Conservation (phyloP, 441 rosid species). For the Corymbia citriodora region DNA sequence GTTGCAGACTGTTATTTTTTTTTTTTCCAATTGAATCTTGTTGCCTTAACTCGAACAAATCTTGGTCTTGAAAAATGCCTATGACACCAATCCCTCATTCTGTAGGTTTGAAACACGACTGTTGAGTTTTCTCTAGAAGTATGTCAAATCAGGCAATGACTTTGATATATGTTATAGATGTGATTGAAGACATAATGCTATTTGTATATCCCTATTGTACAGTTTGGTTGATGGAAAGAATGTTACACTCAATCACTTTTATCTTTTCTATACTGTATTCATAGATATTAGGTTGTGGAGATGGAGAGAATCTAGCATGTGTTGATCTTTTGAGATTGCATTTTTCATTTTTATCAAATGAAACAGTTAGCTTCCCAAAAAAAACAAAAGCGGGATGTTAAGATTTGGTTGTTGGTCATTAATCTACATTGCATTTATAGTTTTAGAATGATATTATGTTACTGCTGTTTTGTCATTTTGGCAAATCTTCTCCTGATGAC, state of each 20-base stretch:
- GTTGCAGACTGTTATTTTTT: not conserved
- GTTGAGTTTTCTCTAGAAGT: not conserved
- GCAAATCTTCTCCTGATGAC: not conserved
- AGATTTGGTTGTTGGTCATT: not conserved
- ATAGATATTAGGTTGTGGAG: not conserved
- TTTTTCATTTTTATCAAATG: not conserved
- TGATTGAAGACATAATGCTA: not conserved
- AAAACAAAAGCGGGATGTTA: not conserved
- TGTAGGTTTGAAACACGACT: not conserved
- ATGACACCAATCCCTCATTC: not conserved
- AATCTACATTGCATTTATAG: not conserved
- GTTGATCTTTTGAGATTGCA: not conserved
- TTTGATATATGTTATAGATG: not conserved
- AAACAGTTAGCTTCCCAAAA: not conserved
- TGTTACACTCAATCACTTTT: not conserved
- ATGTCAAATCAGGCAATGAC: not conserved
- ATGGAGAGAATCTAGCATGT: not conserved
- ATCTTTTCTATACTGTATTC: not conserved
- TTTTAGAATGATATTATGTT: not conserved
- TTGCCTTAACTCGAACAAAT: not conserved
- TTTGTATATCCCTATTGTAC: not conserved
- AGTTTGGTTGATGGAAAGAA: not conserved
- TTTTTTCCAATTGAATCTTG: too few relatives aligned
- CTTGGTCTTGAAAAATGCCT: not conserved
- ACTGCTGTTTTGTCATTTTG: not conserved